Base-by-base conservation (phyloP, 805 yeast genomes). In the Yamadazyma endophytica region DNA sequence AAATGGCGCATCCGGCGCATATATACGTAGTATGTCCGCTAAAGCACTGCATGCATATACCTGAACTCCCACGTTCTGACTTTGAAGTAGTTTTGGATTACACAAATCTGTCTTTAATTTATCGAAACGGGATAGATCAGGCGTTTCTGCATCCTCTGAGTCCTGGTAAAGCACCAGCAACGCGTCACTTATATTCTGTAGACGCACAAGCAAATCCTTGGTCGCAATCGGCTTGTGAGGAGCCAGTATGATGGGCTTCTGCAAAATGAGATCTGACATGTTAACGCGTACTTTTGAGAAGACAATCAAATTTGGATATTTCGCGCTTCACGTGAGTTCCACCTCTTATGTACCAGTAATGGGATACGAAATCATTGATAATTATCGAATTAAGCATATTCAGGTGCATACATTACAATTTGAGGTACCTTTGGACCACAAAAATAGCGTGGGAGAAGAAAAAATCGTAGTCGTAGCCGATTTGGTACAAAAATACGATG, bases 1-100 rank as follows among this genome's bases (percentile, higher is more conserved):
- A 54, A 72, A 88, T 4, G 97, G 96, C 5, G 96, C 95, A 50
- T 88, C 85, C 0, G 96, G 96, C 1, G 95, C 96, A 47, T 70
- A 81, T 11, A 89, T 54, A 36, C 95, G 65, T 24, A 88, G 56
- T 7, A 89, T 64, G 50, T 88, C 95, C 5, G 87, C 68, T 6
- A 87, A 40, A 40, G 92, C 79, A 47, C 94, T 81, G 6, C 92
- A 78, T 1, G 72, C 72, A 36, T 66, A 75, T 0, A 89, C 76
- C 42, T 78, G 82, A 6, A 88, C 77, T 4, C 90, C 92, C 3
- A 52, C 36, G 47, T 85, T 86, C 29, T 74, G 67, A 47, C 79
- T 81, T 21, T 59, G 63, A 2, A 82, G 37, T 9, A 85, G 58
- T 43, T 81, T 84, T 35, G 68, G 70, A 44, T 73, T 74, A 11